Percentiles rank a stretch among this genome's conserved stretches.
Evolutionary conservation across 768 basidiomycete genomes (phyloP).

Genomic region (Pleurotus cornucopiae): DNA sequence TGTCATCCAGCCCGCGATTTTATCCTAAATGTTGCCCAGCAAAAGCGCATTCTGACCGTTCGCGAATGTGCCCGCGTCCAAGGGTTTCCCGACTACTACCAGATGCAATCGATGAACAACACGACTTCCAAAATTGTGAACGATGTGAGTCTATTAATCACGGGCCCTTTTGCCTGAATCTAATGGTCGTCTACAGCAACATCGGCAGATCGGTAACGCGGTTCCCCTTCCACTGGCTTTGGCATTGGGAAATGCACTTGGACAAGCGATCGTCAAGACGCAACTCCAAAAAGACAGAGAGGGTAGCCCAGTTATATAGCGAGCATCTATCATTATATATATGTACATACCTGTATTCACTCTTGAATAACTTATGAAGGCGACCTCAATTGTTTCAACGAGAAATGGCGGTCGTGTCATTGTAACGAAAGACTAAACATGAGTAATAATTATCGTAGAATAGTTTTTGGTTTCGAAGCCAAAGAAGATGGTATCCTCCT

Average conservation of each 20-base stretch:
- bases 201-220: slow-evolving; percentile 77
- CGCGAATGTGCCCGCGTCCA: slow-evolving; percentile 71
- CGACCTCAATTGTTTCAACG: no score
- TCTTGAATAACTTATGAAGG: no score
- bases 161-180: not conserved
- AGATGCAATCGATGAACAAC: slow-evolving; percentile 49
- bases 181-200: slow-evolving; percentile 43
- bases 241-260: slow-evolving; percentile 51
- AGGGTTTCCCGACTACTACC: slow-evolving; percentile 71
- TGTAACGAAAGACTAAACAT: not conserved
- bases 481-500: slow-evolving; percentile 15
- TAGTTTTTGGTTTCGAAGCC: slow-evolving; percentile 20
- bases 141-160: slow-evolving; percentile 42
- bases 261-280: slow-evolving; percentile 37
- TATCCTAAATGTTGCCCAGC: slow-evolving; percentile 30
- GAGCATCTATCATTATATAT: not conserved
- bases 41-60: slow-evolving; percentile 67
- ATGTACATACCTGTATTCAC: no score
- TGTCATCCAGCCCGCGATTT: no score
- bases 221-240: slow-evolving; percentile 69
- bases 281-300: slow-evolving; percentile 42
- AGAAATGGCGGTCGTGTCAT: no score
- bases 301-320: slow-evolving; percentile 30
- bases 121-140: slow-evolving; percentile 28
- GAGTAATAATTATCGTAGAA: slow-evolving; percentile 21